phyloP scores from a whole-genome alignment of 495 filamentous ascomycete genomes.

The Xylaria venustula region DNA sequence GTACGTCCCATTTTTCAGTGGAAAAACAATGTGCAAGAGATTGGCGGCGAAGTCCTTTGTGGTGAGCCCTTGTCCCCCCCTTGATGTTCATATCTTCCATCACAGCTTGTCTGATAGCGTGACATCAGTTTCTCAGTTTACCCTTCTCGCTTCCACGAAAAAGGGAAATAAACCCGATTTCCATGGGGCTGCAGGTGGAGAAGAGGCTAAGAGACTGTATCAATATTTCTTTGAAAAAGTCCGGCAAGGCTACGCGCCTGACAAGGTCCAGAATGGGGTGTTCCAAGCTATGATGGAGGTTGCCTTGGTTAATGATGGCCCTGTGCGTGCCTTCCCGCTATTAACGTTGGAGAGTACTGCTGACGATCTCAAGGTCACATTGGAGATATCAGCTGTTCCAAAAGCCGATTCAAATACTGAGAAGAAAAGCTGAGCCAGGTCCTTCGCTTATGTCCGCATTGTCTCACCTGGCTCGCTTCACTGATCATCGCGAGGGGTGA shows the following conservation, averaged over 20 bases:
- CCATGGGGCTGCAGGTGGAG: slow-evolving; percentile 76
- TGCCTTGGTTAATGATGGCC: slow-evolving; percentile 87
- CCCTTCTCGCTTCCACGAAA: slow-evolving; percentile 84
- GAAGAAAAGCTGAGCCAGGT: slow-evolving; percentile 47
- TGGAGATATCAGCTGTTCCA: slow-evolving; percentile 28
- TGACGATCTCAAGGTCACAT: slow-evolving; percentile 29
- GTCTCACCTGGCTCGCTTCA: background rate
- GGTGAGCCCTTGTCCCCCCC: slow-evolving; percentile 52
- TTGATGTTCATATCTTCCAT: background rate
- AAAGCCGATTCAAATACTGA: slow-evolving; percentile 52
- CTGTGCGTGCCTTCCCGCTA: slow-evolving; percentile 61
- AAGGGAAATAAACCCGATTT: slow-evolving; percentile 96
- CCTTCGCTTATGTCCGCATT: background rate
- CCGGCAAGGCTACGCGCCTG: slow-evolving; percentile 65
- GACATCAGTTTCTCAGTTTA: slow-evolving; percentile 90
- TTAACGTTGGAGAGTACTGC: slow-evolving; percentile 12
- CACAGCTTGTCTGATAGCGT: background rate
- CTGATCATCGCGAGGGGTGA: background rate
- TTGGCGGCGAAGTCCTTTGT: slow-evolving; percentile 86
- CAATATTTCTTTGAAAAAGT: slow-evolving; percentile 77
- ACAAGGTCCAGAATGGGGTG: slow-evolving; percentile 87
- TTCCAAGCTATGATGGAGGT: slow-evolving; percentile 99
- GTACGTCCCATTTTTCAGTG: slow-evolving; percentile 53
- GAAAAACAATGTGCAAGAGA: slow-evolving; percentile 84
- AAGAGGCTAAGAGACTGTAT: slow-evolving; percentile 79